phyloP scores from a whole-genome alignment of 2,329 filamentous ascomycete species.

The Fusarium tjaetaba region DNA sequence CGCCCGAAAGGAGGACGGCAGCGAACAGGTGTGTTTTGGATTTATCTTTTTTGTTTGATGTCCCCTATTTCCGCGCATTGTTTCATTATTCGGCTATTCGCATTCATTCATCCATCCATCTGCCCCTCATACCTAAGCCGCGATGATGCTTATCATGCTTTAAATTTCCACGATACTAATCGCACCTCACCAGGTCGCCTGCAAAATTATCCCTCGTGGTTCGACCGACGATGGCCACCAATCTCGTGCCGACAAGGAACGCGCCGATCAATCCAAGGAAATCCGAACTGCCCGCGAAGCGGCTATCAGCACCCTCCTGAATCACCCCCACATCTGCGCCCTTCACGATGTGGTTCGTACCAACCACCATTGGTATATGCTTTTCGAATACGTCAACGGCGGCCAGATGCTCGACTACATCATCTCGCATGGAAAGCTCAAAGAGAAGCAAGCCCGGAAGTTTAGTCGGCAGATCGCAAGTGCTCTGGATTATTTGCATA shows the following conservation, averaged over 20 bases:
- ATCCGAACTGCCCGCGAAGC: conserved; percentile 94
- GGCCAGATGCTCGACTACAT: conserved; percentile 99
- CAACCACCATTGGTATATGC: conserved; percentile 99
- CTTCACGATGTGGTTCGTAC: conserved; percentile 96
- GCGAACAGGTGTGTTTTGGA: conserved; percentile 78
- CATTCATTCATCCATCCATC: background rate
- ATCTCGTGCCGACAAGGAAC: conserved; percentile 78
- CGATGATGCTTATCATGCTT: conserved; percentile 3
- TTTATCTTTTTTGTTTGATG: background rate
- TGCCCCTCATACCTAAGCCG: conserved; percentile 23
- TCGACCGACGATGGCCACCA: conserved; percentile 86
- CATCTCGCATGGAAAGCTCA: conserved; percentile 95
- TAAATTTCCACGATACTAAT: conserved; percentile 25
- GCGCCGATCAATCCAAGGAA: conserved; percentile 96
- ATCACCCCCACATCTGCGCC: conserved; percentile 95
- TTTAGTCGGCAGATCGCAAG: conserved; percentile 98
- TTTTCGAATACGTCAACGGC: conserved; percentile 98
- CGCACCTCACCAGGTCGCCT: conserved; percentile 71
- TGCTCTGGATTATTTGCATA: conserved; percentile 95
- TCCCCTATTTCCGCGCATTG: background rate
- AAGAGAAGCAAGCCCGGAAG: conserved; percentile 98
- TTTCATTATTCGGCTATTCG: conserved; percentile 1
- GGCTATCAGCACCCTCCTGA: conserved; percentile 92
- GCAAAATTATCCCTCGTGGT: conserved; percentile 95
- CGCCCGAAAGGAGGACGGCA: conserved; percentile 87